Percentiles rank a stretch among this genome's conserved stretches.
These are phyloP conservation scores for Porpolomopsis calyptriformis DNA, from an alignment of 768 basidiomycete species.

Conservation along the genomic window DNA sequence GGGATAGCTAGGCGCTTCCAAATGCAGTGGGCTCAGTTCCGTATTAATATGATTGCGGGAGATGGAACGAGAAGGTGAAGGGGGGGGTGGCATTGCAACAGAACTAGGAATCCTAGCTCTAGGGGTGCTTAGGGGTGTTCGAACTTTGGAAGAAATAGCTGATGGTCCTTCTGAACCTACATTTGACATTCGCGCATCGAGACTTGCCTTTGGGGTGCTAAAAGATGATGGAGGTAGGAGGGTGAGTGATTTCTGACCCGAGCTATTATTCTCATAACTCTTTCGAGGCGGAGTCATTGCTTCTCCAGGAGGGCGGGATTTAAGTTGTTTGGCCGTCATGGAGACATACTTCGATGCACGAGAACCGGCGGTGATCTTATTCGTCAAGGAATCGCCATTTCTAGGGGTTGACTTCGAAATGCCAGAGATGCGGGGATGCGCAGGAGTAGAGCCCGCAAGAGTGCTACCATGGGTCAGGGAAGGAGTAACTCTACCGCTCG, in stretches of 20 bases:
- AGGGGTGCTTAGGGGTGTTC: constrained; percentile 43
- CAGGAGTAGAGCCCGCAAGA: constrained; percentile 30
- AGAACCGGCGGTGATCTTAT: constrained; percentile 68
- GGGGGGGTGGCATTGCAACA: constrained; percentile 75
- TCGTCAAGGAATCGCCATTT: constrained; percentile 23
- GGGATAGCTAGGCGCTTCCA: neutral
- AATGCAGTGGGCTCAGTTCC: neutral
- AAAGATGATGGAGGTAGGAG: constrained; percentile 53
- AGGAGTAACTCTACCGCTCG: constrained; percentile 15
- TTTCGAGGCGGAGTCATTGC: constrained; percentile 23
- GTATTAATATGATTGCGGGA: constrained; percentile 24
- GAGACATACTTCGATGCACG: constrained; percentile 76
- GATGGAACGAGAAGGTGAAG: constrained; percentile 44
- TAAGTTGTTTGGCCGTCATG: constrained; percentile 77
- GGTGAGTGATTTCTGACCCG: constrained; percentile 16
- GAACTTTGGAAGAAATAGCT: constrained; percentile 22
- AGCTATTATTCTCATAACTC: neutral
- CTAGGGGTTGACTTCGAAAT: constrained; percentile 24
- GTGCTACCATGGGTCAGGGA: constrained; percentile 29
- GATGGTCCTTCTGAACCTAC: constrained; percentile 25
- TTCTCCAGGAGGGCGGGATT: constrained; percentile 28
- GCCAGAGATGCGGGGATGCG: constrained; percentile 20
- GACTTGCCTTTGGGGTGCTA: constrained; percentile 52
- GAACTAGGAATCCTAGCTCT: constrained; percentile 59
- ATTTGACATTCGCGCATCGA: constrained; percentile 24